Evolutionary conservation across 768 basidiomycete species (phyloP), one percentile per base, ranked within the genome.

Genomic region (Zangia roseola): DNA sequence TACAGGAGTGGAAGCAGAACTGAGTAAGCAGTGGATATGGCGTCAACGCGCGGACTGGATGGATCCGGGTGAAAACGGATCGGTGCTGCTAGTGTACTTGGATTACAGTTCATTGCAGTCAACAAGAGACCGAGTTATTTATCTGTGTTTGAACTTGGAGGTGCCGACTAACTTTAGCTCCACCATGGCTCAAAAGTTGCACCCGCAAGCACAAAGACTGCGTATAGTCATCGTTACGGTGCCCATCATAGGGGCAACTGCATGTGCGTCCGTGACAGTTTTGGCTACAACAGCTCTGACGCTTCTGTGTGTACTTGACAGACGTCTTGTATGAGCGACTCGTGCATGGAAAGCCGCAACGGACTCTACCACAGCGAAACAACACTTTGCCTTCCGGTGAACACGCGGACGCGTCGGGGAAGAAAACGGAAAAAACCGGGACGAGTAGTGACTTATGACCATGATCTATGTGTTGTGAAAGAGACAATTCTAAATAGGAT

Each of bases 241-340:
- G 12, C 86, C 86, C 4, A 75, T 88, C 37, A 81, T 87, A 42
- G 81, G 75, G 23, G 84, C 78, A 6, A 80, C 80, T 12, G 78
- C 82, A 41, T 76, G 86, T 88, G 47, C 51, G 81, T 58, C 40
- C 24, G 31, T 23, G 46, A 43, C 25, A 34, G 9, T 16, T 19
- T 40, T 25, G 13, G 45, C 36, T 33, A 39, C 37, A n/a, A 21
- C 20, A 17, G 24, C 52, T 47, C 53, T 58, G 19, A 61, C 50
- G 36, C 10, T 10, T 4, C 5, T 40, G 25, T 42, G 31, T 38
- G 23, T 30, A 46, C 23, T 45, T 10, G 25, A 43, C 55, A 88
- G 87, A 78, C 39, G 78, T 88, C 40, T 64, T 87, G 52, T 88
- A 85, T 62, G 81, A 80, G 61, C 81, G 87, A 5, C 69, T 84